Percentiles rank a stretch among this genome's conserved stretches.
These are phyloP conservation scores for Ophiostoma pallidulum DNA, from an alignment of 2,329 filamentous ascomycete species.

Conservation along the genomic window DNA sequence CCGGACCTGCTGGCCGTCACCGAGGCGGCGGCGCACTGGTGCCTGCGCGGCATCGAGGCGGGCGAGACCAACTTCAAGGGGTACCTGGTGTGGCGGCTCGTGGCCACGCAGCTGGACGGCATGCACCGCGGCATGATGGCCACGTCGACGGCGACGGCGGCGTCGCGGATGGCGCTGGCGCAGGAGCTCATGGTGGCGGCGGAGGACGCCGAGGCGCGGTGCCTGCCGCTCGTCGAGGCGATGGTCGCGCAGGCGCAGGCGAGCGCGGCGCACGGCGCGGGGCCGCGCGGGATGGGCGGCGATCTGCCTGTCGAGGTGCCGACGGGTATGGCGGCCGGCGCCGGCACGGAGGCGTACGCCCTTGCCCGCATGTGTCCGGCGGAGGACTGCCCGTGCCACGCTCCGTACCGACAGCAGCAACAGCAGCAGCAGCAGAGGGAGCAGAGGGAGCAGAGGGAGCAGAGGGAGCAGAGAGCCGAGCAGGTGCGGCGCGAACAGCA, in stretches of 20 bases:
- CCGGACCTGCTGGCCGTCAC: constrained; percentile 5
- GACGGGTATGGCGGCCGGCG: background rate
- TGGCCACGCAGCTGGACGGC: constrained; percentile 33
- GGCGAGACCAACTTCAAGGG: constrained; percentile 47
- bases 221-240: constrained; percentile 20
- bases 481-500: background rate
- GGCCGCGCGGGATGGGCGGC: too few relatives aligned
- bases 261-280: constrained; percentile 9
- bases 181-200: constrained; percentile 3
- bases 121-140: constrained; percentile 28
- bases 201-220: constrained; percentile 17
- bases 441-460: background rate
- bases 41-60: constrained; percentile 10
- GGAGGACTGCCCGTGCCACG: constrained; percentile 7
- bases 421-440: constrained; percentile 5
- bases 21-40: constrained; percentile 6
- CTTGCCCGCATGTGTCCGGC: background rate
- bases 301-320: too few relatives aligned
- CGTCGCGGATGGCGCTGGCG: background rate
- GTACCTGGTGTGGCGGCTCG: constrained; percentile 32
- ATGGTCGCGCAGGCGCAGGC: background rate
- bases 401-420: background rate
- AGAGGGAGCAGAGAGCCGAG: background rate
- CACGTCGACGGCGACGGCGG: constrained; percentile 23
- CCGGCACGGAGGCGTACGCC: background rate